Evolutionary conservation across 2,329 filamentous ascomycete genomes (phyloP).

Genomic region (Fusarium sp.): DNA sequence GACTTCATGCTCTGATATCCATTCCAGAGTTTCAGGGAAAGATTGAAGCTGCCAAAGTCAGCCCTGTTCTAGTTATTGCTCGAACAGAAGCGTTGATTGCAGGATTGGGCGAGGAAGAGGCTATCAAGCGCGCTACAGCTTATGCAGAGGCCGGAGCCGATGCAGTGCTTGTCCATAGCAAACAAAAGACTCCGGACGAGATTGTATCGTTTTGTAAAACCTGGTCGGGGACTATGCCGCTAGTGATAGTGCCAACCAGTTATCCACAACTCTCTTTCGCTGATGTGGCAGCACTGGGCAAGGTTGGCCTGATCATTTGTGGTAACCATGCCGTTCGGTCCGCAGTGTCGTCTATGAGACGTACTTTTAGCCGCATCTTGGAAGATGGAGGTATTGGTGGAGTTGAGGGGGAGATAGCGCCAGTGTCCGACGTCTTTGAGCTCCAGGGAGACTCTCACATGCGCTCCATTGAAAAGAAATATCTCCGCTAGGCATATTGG

Average conservation of each 20-base stretch:
- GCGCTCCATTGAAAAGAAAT: neutral
- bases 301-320: neutral
- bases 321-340: neutral
- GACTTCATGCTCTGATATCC: neutral
- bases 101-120: neutral
- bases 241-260: conserved; percentile 3
- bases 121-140: neutral
- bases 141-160: neutral
- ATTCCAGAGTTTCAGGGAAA: conserved; percentile 8
- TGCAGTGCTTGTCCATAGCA: neutral
- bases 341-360: neutral
- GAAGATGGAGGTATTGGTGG: conserved; percentile 1
- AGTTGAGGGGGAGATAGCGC: conserved; percentile 7
- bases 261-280: neutral
- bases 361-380: neutral
- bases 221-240: neutral
- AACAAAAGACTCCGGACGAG: neutral
- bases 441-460: conserved; percentile 1
- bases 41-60: neutral
- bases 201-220: neutral
- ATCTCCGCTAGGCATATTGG: neutral
- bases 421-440: conserved; percentile 3
- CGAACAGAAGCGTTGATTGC: conserved; percentile 2
- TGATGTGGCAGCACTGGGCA: neutral
- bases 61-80: conserved; percentile 1